Conservation (phyloP, 2,329 filamentous ascomycete species). For the Colletotrichum musicola region DNA sequence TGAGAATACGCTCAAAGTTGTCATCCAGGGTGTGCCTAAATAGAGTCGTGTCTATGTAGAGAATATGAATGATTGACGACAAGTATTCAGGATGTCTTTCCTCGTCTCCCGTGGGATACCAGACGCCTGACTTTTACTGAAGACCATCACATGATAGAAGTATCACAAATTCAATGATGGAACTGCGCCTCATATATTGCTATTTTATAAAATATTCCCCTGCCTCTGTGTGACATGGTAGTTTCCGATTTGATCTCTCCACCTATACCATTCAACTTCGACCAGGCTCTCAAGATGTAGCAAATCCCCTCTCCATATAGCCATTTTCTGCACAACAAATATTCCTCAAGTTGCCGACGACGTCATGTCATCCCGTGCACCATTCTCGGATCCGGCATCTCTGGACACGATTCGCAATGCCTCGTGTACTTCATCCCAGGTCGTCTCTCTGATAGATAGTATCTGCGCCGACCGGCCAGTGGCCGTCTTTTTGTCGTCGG, state of each 20-base stretch:
- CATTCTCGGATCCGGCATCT: slow-evolving; percentile 3
- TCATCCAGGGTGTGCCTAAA: slow-evolving; percentile 62
- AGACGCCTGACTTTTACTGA: too few relatives aligned
- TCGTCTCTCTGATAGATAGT: slow-evolving; percentile 33
- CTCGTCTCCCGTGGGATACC: too few relatives aligned
- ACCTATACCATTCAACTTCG: background rate
- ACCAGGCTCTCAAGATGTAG: slow-evolving; percentile 1
- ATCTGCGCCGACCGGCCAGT: slow-evolving; percentile 28
- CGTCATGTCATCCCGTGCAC: background rate
- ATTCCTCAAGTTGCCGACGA: background rate
- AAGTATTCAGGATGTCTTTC: too few relatives aligned
- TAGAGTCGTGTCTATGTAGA: background rate
- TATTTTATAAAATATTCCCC: background rate
- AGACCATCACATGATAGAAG: too few relatives aligned
- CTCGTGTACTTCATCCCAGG: slow-evolving; percentile 35
- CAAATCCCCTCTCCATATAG: background rate
- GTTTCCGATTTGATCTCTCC: background rate
- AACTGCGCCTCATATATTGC: background rate
- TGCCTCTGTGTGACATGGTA: background rate
- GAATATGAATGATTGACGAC: background rate
- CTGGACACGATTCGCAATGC: slow-evolving; percentile 20
- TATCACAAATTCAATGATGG: too few relatives aligned
- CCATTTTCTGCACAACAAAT: background rate
- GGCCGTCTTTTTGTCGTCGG: background rate
- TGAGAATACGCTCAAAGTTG: slow-evolving; percentile 78